These are phyloP conservation scores for Cicer chorassanicum DNA, from an alignment of 306 rosid genomes.

Conservation along the genomic window DNA sequence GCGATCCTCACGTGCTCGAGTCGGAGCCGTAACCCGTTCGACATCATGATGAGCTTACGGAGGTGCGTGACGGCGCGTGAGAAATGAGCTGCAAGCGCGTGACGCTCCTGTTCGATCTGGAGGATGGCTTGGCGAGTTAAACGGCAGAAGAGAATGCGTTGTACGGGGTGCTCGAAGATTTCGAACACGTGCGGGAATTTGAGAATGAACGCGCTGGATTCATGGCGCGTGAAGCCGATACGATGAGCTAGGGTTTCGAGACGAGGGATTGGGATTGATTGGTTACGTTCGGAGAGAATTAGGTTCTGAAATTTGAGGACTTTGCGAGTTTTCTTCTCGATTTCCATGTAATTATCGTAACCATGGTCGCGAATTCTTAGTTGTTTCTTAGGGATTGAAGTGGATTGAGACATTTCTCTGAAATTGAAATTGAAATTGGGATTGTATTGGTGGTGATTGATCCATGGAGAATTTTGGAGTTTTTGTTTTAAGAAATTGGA, in stretches of 20 bases:
- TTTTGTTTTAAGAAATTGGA: constrained; percentile 48
- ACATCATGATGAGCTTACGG: constrained; percentile 81
- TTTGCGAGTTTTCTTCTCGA: constrained; percentile 84
- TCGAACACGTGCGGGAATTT: constrained; percentile 89
- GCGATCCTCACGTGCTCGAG: constrained; percentile 87
- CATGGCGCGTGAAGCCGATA: constrained; percentile 69
- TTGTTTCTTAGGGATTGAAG: constrained; percentile 75
- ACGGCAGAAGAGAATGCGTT: constrained; percentile 77
- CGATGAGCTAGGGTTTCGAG: constrained; percentile 80
- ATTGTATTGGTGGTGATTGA: constrained; percentile 48
- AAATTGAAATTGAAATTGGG: constrained; percentile 33
- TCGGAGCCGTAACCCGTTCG: constrained; percentile 66
- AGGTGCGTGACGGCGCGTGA: constrained; percentile 74
- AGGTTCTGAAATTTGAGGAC: constrained; percentile 74
- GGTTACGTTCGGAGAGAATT: constrained; percentile 60
- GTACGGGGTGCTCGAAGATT: constrained; percentile 87
- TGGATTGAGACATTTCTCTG: constrained; percentile 70
- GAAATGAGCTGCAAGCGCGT: constrained; percentile 58
- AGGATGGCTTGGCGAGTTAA: constrained; percentile 72
- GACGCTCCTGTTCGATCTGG: constrained; percentile 72
- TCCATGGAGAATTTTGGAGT: constrained; percentile 21
- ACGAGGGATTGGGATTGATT: constrained; percentile 71
- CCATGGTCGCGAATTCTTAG: constrained; percentile 82
- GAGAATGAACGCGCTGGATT: constrained; percentile 70
- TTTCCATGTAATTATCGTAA: constrained; percentile 87